Conservation (phyloP, 495 filamentous ascomycete species). For the Xylaria sp. region DNA sequence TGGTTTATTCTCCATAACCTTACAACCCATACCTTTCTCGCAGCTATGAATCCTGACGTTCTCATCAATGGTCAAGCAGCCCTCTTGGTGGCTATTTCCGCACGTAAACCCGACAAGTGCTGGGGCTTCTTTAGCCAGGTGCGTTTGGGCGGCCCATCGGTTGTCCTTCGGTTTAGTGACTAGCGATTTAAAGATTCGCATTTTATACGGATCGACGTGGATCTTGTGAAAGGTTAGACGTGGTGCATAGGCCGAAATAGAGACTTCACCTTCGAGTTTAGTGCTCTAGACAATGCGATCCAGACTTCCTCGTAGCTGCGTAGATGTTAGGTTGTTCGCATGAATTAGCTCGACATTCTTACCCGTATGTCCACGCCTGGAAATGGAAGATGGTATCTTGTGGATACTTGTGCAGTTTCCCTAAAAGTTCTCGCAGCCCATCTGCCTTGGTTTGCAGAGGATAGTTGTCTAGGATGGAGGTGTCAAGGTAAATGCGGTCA, state of each 20-base stretch:
- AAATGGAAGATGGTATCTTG: constrained; percentile 82
- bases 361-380: constrained; percentile 91
- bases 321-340: neutral
- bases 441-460: constrained; percentile 67
- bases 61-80: constrained; percentile 72
- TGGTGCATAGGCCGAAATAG: neutral
- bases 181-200: constrained; percentile 74
- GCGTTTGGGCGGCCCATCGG: constrained; percentile 44
- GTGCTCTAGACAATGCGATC: constrained; percentile 75
- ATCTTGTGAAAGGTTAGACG: constrained; percentile 55
- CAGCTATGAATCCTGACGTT: constrained; percentile 85
- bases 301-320: constrained; percentile 82
- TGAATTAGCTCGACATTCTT: constrained; percentile 32
- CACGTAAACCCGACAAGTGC: constrained; percentile 77
- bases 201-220: constrained; percentile 84
- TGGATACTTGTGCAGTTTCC: constrained; percentile 73
- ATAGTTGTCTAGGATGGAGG: constrained; percentile 68
- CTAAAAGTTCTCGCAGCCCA: constrained; percentile 75
- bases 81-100: constrained; percentile 72
- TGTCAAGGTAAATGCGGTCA: constrained; percentile 88
- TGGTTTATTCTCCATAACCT: constrained; percentile 57
- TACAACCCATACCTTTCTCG: constrained; percentile 73
- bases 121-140: constrained; percentile 63
- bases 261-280: constrained; percentile 65
- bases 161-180: constrained; percentile 40